Evolutionary conservation across 805 yeast genomes (phyloP).

Genomic region (Nematodospora valgi): DNA sequence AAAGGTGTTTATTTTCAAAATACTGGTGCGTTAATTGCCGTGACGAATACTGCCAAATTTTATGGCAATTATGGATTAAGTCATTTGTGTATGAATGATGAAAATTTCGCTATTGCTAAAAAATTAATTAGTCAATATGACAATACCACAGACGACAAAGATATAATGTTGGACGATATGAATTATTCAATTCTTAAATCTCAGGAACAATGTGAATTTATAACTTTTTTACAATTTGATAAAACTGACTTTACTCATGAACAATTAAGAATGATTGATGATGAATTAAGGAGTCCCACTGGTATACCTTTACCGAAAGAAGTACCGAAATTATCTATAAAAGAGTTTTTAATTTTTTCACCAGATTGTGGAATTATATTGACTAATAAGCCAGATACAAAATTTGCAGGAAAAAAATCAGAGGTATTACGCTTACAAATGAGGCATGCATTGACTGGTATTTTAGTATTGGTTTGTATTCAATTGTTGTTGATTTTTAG

Average conservation of each 20-base stretch:
- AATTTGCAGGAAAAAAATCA: conserved; percentile 51
- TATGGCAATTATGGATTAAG: conserved; percentile 60
- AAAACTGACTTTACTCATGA: conserved; percentile 52
- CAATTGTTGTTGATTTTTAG: conserved; percentile 58
- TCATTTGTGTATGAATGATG: conserved; percentile 45
- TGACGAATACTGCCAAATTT: conserved; percentile 63
- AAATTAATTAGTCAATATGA: conserved; percentile 41
- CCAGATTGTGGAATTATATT: conserved; percentile 82
- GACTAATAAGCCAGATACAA: conserved; percentile 14
- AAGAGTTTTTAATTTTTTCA: conserved; percentile 65
- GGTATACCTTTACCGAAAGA: conserved; percentile 65
- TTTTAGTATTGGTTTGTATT: conserved; percentile 37
- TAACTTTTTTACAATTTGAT: conserved; percentile 64
- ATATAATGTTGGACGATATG: conserved; percentile 37
- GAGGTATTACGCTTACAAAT: conserved; percentile 42
- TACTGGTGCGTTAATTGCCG: conserved; percentile 57
- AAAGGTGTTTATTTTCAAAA: conserved; percentile 65
- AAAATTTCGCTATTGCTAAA: conserved; percentile 44
- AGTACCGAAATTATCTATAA: conserved; percentile 55
- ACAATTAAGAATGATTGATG: conserved; percentile 62
- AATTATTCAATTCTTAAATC: conserved; percentile 31
- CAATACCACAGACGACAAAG: conserved; percentile 40
- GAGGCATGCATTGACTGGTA: conserved; percentile 43
- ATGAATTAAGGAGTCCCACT: conserved; percentile 67
- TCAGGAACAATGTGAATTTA: conserved; percentile 60